Evolutionary conservation across 2,329 filamentous ascomycete genomes (phyloP).

Genomic region (Aspergillus tubingensis): DNA sequence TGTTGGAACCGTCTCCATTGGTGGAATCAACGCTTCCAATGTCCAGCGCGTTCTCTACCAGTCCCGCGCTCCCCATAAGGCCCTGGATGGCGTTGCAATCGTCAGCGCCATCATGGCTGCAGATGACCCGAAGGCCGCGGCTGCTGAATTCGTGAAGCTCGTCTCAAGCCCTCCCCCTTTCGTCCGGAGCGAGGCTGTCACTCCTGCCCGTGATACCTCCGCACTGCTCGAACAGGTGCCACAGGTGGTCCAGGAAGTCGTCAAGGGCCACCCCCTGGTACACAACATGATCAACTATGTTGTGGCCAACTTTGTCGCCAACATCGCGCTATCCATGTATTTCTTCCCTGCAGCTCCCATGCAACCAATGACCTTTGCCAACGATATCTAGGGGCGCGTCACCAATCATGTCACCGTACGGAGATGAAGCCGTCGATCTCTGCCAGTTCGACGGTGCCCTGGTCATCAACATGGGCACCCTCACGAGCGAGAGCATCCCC

Average conservation of each 20-base stretch:
- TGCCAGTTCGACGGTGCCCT: conserved; percentile 73
- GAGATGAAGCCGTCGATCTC: conserved; percentile 79
- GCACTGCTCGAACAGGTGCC: conserved; percentile 41
- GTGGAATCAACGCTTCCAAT: conserved; percentile 79
- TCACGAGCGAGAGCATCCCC: conserved; percentile 70
- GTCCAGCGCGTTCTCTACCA: conserved; percentile 73
- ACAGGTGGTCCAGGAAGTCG: conserved; percentile 61
- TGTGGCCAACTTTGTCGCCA: conserved; percentile 92
- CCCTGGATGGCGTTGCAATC: conserved; percentile 78
- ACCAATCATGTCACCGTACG: conserved; percentile 92
- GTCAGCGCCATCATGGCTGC: conserved; percentile 86
- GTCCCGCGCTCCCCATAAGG: conserved; percentile 58
- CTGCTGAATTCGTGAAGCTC: conserved; percentile 60
- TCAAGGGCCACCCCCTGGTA: conserved; percentile 67
- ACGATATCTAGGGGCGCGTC: conserved; percentile 64
- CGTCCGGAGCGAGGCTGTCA: conserved; percentile 31
- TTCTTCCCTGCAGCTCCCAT: conserved; percentile 9
- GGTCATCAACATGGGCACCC: conserved; percentile 93
- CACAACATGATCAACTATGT: conserved; percentile 99
- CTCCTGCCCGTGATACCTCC: conserved; percentile 30
- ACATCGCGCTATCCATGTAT: conserved; percentile 75
- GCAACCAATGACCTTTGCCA: conserved; percentile 11
- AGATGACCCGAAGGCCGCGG: conserved; percentile 63
- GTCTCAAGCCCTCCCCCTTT: conserved; percentile 49
- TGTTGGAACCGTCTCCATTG: conserved; percentile 73